A percentile compares a stretch with the other conserved stretches of the same genome.
These are phyloP conservation scores for Neonectria magnoliae DNA, from an alignment of 2,329 filamentous ascomycete species.

Conservation along the genomic window DNA sequence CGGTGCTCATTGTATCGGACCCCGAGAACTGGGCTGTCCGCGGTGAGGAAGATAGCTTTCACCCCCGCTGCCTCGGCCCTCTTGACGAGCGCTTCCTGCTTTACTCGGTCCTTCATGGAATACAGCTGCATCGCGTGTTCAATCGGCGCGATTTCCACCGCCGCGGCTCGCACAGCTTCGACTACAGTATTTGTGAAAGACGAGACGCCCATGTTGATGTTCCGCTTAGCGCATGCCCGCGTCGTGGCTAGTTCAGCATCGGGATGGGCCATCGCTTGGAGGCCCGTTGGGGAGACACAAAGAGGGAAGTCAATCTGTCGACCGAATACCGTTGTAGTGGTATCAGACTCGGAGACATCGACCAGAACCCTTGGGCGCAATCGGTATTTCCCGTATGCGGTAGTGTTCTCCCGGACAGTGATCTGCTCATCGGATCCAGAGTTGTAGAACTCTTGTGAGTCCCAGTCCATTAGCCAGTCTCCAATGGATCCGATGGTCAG, in stretches of 20 bases:
- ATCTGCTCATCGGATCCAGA: conserved; percentile 9
- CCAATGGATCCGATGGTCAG: not conserved
- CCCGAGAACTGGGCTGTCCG: conserved; percentile 10
- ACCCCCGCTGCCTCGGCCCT: conserved; percentile 9
- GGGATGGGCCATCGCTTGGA: conserved; percentile 61
- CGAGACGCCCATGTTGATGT: conserved; percentile 59
- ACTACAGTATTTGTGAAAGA: conserved; percentile 45
- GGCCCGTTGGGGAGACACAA: conserved; percentile 61
- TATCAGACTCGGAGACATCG: conserved; percentile 17
- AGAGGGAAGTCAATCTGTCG: conserved; percentile 55
- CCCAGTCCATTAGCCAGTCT: not conserved
- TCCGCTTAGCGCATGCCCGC: conserved; percentile 51
- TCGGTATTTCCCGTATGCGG: conserved; percentile 11
- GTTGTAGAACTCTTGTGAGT: conserved; percentile 11
- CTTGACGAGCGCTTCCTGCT: conserved; percentile 7
- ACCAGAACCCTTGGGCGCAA: conserved; percentile 14
- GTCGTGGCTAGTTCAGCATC: conserved; percentile 61
- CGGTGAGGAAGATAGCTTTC: conserved; percentile 13
- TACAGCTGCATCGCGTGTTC: conserved; percentile 11
- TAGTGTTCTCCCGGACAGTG: conserved; percentile 2
- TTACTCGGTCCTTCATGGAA: conserved; percentile 14
- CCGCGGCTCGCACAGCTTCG: conserved; percentile 1
- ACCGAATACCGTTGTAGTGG: not conserved
- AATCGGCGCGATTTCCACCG: not conserved
- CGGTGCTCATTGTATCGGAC: conserved; percentile 16